Evolutionary conservation across 257 asterid genomes (phyloP), one percentile per base, ranked within the genome.

Genomic region (Rhazya stricta): DNA sequence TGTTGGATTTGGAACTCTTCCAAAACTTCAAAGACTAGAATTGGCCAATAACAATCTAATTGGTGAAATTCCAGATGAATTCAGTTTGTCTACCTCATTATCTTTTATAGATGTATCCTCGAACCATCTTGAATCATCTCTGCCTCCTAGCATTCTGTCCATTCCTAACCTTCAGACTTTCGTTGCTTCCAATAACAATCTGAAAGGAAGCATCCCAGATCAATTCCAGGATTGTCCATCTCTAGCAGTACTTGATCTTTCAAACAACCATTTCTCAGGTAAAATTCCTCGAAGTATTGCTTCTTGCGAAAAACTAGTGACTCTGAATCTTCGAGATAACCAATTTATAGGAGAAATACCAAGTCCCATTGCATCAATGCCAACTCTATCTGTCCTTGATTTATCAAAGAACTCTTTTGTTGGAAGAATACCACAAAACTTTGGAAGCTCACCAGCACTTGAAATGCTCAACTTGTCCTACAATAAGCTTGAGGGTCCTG

Each of bases 401-500:
- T 78, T 90, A 58, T 90, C 93, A 32, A 83, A 85, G 77, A 90
- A 90, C 53, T 81, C 84, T 50, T 83, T 90, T 12, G 83, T 86
- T 0, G 96, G 96, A 43, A 72, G 81, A 5, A 86, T 90, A 67
- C 96, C 96, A 0, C 79, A 76, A 21, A 83, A 79, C 48, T 79
- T 90, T 11, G 93, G 93, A 46, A 84, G 82, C 69, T 83, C 90
- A 1, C 90, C 90, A 23, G 88, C 93, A 34, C 62, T 90, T 10
- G 91, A 90, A 58, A 79, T 72, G 39, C 73, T 88, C 74, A 86
- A 90, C 41, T 80, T 90, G 56, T 88, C 96, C 27, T 71, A 82
- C 72, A 90, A 90, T 84, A 83, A 75, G 69, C 87, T 90, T 1
- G 81, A 75, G 46, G 93, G 96, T 9, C 87, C 84, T 32, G 84